Evolutionary conservation across 139 green algal species (phyloP).

Genomic region (Chlorella sp.): DNA sequence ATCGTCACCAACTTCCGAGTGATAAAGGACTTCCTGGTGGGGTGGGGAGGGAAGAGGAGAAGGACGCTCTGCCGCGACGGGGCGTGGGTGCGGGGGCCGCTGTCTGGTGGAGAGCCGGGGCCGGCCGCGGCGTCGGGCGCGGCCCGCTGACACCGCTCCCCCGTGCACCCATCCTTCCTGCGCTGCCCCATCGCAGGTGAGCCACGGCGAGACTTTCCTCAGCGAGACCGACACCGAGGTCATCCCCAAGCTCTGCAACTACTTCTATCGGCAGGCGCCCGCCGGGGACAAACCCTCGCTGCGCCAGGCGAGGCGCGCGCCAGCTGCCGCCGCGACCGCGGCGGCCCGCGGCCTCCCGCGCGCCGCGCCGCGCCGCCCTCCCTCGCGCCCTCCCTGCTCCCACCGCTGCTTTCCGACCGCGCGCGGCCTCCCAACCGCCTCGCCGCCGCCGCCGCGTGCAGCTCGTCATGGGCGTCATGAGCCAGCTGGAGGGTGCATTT

Average conservation of each 20-base stretch:
- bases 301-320: too few relatives aligned
- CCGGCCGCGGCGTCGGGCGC: too few relatives aligned
- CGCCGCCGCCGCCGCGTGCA: slow-evolving; percentile 40
- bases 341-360: too few relatives aligned
- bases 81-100: too few relatives aligned
- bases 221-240: slow-evolving; percentile 99
- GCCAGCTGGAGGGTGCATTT: slow-evolving; percentile 95
- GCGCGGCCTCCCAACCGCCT: background rate
- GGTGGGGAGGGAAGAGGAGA: background rate
- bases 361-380: too few relatives aligned
- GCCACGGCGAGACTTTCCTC: slow-evolving; percentile 88
- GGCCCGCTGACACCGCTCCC: too few relatives aligned
- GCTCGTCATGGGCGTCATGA: slow-evolving; percentile 95
- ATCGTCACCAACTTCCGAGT: slow-evolving; percentile 99
- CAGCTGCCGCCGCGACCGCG: too few relatives aligned
- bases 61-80: background rate
- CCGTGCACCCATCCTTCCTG: too few relatives aligned
- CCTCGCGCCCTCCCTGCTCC: background rate
- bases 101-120: too few relatives aligned
- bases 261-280: too few relatives aligned
- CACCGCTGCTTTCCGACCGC: background rate
- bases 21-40: slow-evolving; percentile 85
- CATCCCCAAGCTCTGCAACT: slow-evolving; percentile 98
- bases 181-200: slow-evolving; percentile 55
- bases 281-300: too few relatives aligned